Conservation (phyloP, 331 rosid species). For the Cydonia oblonga region DNA sequence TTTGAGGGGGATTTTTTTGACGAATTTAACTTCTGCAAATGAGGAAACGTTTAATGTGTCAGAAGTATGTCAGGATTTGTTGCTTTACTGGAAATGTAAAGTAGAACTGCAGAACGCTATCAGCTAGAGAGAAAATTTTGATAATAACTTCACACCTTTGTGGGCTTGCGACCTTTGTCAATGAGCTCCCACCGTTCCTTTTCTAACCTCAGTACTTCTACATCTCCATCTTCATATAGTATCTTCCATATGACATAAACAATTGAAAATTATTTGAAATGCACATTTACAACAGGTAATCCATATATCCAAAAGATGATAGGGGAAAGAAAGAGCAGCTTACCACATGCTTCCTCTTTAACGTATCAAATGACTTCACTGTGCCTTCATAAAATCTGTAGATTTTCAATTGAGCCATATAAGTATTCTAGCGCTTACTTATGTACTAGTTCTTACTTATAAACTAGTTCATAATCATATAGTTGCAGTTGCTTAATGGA, state of each 20-base stretch:
- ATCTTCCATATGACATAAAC: constrained; percentile 38
- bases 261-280: not conserved
- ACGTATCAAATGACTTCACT: constrained; percentile 66
- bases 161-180: constrained; percentile 61
- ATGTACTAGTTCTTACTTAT: not conserved
- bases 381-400: constrained; percentile 80
- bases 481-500: not conserved
- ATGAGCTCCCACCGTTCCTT: constrained; percentile 85
- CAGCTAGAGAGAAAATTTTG: constrained; percentile 14
- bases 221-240: constrained; percentile 83
- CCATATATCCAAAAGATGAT: constrained; percentile 1
- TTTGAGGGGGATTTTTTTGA: constrained; percentile 35
- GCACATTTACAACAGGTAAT: not conserved
- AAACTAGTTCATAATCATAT: not conserved
- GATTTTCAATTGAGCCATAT: constrained; percentile 14
- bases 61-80: constrained; percentile 17
- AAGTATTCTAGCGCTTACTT: not conserved
- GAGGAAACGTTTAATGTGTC: constrained; percentile 5
- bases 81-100: constrained; percentile 11
- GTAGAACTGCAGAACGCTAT: not conserved
- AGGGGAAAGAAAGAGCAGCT: constrained; percentile 23
- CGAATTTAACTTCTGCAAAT: constrained; percentile 52
- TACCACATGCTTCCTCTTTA: constrained; percentile 88
- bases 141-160: constrained; percentile 44
- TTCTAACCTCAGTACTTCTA: constrained; percentile 77